Evolutionary conservation across 768 basidiomycete species (phyloP), one percentile per base, ranked within the genome.

Genomic region (Rhodosporidiobolus sp.): DNA sequence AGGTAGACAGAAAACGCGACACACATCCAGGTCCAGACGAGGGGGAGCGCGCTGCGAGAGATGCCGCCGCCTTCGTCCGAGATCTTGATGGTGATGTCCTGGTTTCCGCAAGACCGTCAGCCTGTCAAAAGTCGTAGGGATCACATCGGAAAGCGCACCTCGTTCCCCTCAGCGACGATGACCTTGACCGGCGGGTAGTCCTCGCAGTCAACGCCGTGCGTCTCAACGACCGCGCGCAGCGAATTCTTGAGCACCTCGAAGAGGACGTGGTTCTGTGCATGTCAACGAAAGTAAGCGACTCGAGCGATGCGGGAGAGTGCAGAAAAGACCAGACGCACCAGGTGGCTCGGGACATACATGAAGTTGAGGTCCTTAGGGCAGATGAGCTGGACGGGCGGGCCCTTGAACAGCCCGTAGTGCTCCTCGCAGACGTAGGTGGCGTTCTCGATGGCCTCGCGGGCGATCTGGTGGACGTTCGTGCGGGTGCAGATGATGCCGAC

Each of bases 171-270:
- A 1, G 95, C 91, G 48, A 96, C 95, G 68, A 97, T 86, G 60
- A 95, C 90, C 81, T 92, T 93, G 83, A 95, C 94, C 0, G 92
- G 89, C 19, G 93, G 93, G 82, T 88, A 90, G 67, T 88, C 87
- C 79, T 92, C 92, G 69, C 87, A 84, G 63, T 92, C 89, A 3
- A 87, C 87, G 0, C 95, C 95, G 80, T 87, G 90, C 4, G 90
- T 87, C 81, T 98, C 96, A 26, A 99, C 95, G 65, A 95, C 91
- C 2, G 96, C 96, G 53, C 96, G 89, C 17, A 99, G 85, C 26
- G 94, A 97, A 84, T 99, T 99, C 81, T 99, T 99, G 68, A 98
- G 85, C 19, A 99, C 86, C 79, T 99, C 96, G 81, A 99, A 99
- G 76, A 89, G 86, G 82, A 99, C 97, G 81, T 99, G 96, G 1